These are phyloP conservation scores for Arabis alpina DNA, from an alignment of 345 rosid genomes.

Conservation along the genomic window DNA sequence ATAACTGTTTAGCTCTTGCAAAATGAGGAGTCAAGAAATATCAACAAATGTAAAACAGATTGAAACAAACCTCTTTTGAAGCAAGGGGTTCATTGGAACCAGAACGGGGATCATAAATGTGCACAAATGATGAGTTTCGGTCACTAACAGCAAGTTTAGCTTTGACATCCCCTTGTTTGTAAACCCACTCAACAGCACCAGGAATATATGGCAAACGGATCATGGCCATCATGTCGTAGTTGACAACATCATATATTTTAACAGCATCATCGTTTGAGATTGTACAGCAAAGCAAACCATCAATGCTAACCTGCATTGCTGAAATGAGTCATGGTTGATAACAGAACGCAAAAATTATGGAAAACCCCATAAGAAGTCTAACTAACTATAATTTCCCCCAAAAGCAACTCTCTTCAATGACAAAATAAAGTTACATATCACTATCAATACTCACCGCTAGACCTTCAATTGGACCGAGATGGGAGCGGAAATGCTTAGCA, in stretches of 20 bases:
- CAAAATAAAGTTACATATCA: background rate
- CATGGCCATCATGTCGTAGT: constrained; percentile 99
- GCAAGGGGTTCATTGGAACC: constrained; percentile 80
- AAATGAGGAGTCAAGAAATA: constrained; percentile 1
- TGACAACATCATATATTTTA: constrained; percentile 91
- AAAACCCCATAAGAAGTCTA: background rate
- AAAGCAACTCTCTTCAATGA: background rate
- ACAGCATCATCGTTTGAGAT: constrained; percentile 87
- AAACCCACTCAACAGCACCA: constrained; percentile 92
- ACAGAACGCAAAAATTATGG: constrained; percentile 34
- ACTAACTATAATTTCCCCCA: background rate
- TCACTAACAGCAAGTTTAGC: constrained; percentile 93
- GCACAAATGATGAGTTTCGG: constrained; percentile 70
- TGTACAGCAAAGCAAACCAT: constrained; percentile 94
- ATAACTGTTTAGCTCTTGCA: background rate
- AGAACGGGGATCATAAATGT: constrained; percentile 87
- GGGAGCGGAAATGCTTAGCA: constrained; percentile 97
- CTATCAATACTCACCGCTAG: constrained; percentile 67
- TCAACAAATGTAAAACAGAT: constrained; percentile 7
- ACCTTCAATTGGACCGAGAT: constrained; percentile 94
- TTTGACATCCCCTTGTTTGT: constrained; percentile 91
- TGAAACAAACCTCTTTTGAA: constrained; percentile 63
- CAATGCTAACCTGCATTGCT: constrained; percentile 89
- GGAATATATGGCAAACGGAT: constrained; percentile 76
- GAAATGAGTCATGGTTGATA: constrained; percentile 63